Evolutionary conservation across 768 basidiomycete genomes (phyloP).

Genomic region (Lactarius tabidus): DNA sequence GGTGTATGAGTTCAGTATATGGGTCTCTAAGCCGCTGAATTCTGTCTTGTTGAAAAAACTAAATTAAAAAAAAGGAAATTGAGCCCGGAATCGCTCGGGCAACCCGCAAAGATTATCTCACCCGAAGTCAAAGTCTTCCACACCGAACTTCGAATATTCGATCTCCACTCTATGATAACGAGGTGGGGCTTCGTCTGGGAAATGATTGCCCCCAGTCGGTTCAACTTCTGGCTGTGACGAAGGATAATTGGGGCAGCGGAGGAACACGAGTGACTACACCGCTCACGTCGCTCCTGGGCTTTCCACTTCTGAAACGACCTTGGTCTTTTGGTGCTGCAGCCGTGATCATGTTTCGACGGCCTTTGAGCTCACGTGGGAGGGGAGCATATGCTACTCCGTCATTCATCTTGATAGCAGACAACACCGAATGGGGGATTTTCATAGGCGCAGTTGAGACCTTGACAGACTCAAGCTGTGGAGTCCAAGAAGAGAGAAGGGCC

Average conservation of each 20-base stretch:
- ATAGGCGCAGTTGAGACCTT: slow-evolving; percentile 60
- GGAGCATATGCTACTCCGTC: slow-evolving; percentile 89
- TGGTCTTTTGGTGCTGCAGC: slow-evolving; percentile 50
- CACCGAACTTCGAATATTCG: slow-evolving; percentile 96
- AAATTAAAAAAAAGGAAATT: not conserved
- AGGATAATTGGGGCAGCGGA: slow-evolving; percentile 1
- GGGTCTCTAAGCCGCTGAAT: slow-evolving; percentile 91
- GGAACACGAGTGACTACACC: slow-evolving; percentile 3
- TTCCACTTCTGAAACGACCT: slow-evolving; percentile 85
- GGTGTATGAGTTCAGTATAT: slow-evolving; percentile 96
- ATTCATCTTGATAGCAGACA: slow-evolving; percentile 76
- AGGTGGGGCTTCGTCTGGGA: slow-evolving; percentile 61
- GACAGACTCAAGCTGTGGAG: slow-evolving; percentile 50
- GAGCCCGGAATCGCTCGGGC: not conserved
- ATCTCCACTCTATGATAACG: slow-evolving; percentile 93
- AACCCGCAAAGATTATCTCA: slow-evolving; percentile 34
- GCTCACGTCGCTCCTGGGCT: slow-evolving; percentile 47
- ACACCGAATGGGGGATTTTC: slow-evolving; percentile 75
- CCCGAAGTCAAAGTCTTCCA: slow-evolving; percentile 99
- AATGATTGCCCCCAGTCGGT: slow-evolving; percentile 46
- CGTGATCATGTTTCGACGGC: slow-evolving; percentile 72
- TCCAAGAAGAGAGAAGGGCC: slow-evolving; percentile 65
- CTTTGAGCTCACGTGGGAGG: slow-evolving; percentile 80
- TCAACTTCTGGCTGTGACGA: slow-evolving; percentile 47
- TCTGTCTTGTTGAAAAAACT: slow-evolving; percentile 86